Base-by-base conservation (phyloP, 2,329 filamentous ascomycete genomes). In the Sclerotiophoma versabilis region DNA sequence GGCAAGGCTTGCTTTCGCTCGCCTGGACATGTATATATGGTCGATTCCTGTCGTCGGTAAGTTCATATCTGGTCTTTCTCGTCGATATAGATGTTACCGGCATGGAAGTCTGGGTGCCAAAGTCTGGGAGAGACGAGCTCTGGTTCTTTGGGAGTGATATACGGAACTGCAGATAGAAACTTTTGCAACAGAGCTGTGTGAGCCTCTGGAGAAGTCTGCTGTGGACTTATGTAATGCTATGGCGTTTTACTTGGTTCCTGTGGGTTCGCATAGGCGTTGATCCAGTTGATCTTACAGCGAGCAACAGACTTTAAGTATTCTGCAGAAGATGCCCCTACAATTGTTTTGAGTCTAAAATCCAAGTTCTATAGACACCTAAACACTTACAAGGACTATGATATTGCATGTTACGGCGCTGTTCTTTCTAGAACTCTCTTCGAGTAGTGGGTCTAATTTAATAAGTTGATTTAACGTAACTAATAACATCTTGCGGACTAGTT, bases 261-360 rank as follows among this genome's bases (percentile, higher is more conserved):
- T 32, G 72, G 48, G 27, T 62, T 37, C 10, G 55, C 45, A 37
- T 73, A 45, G n/a, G 59, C 41, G 33, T 60, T 62, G n/a, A 75
- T 64, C 62, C 70, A 74, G 12, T 68, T 57, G 20, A 72, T 69
- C 57, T 76, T 74, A 51, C 71, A 68, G 25, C 58, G 45, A 52
- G 68, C 73, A 41, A 76, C 51, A 29, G 74, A 63, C 39, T 64
- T 23, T 9, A 68, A 53, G 39, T 69, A 69, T 33, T 64, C 55
- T 51, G 27, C 37, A 29, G 65, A 48, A 54, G 65, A 64, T 54
- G 30, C 53, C 64, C 66, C 66, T 71, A 47, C 2, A 49, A 49
- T 38, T 14, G 47, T 33, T 50, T 6, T 58, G 19, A 62, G 54
- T 49, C 26, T 42, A 48, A 3, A 39, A 22, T 20, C 9, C 36